Evolutionary conservation across 495 filamentous ascomycete genomes (phyloP), one percentile per base, ranked within the genome.

Genomic region (Talaromyces thailandensis): DNA sequence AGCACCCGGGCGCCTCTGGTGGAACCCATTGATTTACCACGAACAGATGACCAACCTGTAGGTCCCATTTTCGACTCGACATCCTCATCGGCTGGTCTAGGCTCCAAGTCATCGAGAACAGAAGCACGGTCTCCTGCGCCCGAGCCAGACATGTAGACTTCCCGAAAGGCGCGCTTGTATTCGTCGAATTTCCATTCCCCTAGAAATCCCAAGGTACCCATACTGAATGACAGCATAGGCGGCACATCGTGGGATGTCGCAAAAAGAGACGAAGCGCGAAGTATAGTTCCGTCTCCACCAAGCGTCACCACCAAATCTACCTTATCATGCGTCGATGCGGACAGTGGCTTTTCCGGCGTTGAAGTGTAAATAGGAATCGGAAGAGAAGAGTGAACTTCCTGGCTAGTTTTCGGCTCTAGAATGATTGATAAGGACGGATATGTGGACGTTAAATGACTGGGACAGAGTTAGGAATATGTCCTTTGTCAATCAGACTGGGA

Each of bases 181-280:
- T 98, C 93, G 11, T 79, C 77, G 71, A 97, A 97, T 65, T 92
- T 93, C 92, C 93, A 98, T 74, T 98, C 94, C 35, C 93, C 93
- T 18, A 98, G 77, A 64, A 98, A 98, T 0, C 94, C 94, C 2
- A 98, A 76, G 0, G 93, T 93, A 6, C 94, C 94, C 92, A 98
- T 96, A 70, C 91, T 93, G 73, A 98, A 98, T 11, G 88, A 88
- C 24, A 98, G 78, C n/a, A 98, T 87, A 0, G 95, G 94, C 0
- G 94, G 94, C 0, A 98, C 92, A 45, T 84, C 82, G 48, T 82
- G 73, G 25, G 88, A 85, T n/a, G 86, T 88, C 16, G 90, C 88
- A 75, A 98, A 98, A 14, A 98, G 81, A 23, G 91, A 95, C 3
- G 92, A 87, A 11, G 94, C 94, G 63, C 88, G 92, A 21, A 98